Conservation (phyloP, 2,329 filamentous ascomycete genomes). For the Claviceps africana region DNA sequence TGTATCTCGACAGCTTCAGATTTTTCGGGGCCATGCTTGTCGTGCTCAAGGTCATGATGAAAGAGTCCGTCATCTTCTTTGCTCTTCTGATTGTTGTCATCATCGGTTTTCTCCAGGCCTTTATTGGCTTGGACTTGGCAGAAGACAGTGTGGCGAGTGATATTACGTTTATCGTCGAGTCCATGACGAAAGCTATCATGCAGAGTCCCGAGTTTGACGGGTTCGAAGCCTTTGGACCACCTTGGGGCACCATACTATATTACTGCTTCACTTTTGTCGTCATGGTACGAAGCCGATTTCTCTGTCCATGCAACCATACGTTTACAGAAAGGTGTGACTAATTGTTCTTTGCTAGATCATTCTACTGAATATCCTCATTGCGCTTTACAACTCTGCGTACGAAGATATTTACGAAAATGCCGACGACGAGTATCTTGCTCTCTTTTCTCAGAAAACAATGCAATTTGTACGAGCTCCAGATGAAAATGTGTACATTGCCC, state of each 20-base stretch:
- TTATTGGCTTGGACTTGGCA: conserved; percentile 77
- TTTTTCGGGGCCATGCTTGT: conserved; percentile 99
- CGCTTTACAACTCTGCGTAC: conserved; percentile 92
- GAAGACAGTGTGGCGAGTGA: conserved; percentile 58
- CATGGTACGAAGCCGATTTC: conserved; percentile 47
- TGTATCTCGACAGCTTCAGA: conserved; percentile 84
- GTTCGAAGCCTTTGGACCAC: conserved; percentile 82
- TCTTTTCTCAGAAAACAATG: conserved; percentile 90
- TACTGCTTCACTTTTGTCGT: conserved; percentile 97
- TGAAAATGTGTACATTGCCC: conserved; percentile 95
- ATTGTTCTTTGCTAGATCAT: conserved; percentile 35
- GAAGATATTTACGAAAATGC: conserved; percentile 90
- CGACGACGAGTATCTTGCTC: conserved; percentile 85
- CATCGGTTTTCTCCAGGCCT: conserved; percentile 80
- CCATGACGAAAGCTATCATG: conserved; percentile 84
- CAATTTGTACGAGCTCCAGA: conserved; percentile 94
- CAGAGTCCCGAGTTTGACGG: conserved; percentile 77
- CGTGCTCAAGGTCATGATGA: conserved; percentile 90
- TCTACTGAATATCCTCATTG: conserved; percentile 89
- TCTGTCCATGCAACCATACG: neutral
- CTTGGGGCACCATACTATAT: conserved; percentile 89
- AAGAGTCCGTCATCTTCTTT: conserved; percentile 91
- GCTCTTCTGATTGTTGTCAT: conserved; percentile 75
- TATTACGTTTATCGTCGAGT: conserved; percentile 58
- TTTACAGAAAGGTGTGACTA: neutral